Conservation (phyloP, 164 flowering plant species). For the Macadamia integrifolia region DNA sequence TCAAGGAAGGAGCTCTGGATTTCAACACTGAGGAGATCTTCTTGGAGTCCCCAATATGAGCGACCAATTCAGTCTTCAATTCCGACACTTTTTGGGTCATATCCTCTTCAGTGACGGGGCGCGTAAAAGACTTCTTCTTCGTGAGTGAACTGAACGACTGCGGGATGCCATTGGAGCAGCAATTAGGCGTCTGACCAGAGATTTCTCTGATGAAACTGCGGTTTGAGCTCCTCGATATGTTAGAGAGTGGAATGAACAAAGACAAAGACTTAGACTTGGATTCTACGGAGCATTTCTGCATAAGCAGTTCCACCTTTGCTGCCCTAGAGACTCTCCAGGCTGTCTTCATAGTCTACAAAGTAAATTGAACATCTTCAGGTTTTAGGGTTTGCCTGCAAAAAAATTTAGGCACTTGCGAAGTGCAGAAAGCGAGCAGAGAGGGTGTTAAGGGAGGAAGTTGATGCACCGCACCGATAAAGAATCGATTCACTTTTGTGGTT, state of each 20-base stretch:
- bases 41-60: slow-evolving; percentile 17
- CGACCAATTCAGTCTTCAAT: slow-evolving; percentile 36
- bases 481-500: no score
- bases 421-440: no score
- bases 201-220: slow-evolving; percentile 1
- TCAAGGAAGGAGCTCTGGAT: slow-evolving; percentile 17
- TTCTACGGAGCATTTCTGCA: slow-evolving; percentile 11
- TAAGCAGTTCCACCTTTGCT: slow-evolving; percentile 19
- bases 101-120: slow-evolving; percentile 2
- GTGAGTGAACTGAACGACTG: not conserved
- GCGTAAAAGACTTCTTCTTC: slow-evolving; percentile 1
- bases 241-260: slow-evolving; percentile 4
- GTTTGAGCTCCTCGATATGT: slow-evolving; percentile 3
- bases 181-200: not conserved
- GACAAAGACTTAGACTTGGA: slow-evolving; percentile 5
- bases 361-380: not conserved
- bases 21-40: slow-evolving; percentile 38
- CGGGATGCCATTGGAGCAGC: slow-evolving; percentile 5
- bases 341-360: slow-evolving; percentile 27
- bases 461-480: no score
- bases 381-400: not conserved
- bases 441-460: no score
- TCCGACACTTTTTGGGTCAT: slow-evolving; percentile 13
- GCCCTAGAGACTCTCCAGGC: slow-evolving; percentile 23
- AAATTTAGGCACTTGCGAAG: not conserved